Conservation (phyloP, 495 filamentous ascomycete species). For the Geoglossum glabrum region DNA sequence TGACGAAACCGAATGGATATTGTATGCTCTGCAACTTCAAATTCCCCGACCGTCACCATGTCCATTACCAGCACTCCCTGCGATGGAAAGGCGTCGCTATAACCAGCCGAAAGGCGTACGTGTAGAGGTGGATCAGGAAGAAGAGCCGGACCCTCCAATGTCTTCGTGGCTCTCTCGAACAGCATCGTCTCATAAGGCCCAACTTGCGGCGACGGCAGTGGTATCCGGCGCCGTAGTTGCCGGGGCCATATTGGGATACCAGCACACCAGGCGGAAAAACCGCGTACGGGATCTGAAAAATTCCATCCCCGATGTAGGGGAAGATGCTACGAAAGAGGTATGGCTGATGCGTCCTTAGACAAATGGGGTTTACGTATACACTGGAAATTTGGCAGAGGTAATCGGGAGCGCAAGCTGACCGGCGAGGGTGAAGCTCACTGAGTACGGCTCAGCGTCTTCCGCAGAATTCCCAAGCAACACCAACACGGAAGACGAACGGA, state of each 20-base stretch:
- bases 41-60: background rate
- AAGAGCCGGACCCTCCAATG: background rate
- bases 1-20: no score
- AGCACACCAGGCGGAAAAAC: constrained; percentile 16
- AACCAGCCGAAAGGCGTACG: background rate
- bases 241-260: constrained; percentile 16
- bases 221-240: constrained; percentile 13
- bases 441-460: constrained; percentile 46
- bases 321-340: constrained; percentile 12
- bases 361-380: background rate
- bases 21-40: no score
- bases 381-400: background rate
- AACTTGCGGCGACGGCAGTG: constrained; percentile 13
- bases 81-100: background rate
- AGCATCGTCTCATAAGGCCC: constrained; percentile 10
- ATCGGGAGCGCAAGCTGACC: constrained; percentile 6
- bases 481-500: constrained; percentile 60
- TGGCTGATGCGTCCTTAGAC: background rate
- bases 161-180: constrained; percentile 12
- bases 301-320: constrained; percentile 19
- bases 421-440: constrained; percentile 41
- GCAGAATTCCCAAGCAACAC: constrained; percentile 19
- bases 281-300: constrained; percentile 18
- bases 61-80: background rate
- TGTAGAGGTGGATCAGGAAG: background rate